Evolutionary conservation across 164 flowering plant genomes (phyloP).

Genomic region (Nelumbo lutea): DNA sequence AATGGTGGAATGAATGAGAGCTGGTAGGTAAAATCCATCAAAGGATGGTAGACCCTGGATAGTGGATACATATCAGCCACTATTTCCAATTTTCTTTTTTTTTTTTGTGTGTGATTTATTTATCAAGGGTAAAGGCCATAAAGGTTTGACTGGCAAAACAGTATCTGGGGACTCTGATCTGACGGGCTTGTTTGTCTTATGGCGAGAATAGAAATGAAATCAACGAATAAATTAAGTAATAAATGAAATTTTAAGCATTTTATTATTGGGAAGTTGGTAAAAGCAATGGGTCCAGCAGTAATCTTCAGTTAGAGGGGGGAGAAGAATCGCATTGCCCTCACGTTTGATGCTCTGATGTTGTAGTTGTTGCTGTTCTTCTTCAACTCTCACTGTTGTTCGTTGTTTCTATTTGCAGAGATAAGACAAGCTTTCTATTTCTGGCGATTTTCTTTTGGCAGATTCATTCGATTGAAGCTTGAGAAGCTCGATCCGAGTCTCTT

Average conservation of each 20-base stretch:
- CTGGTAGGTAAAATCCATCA: too few relatives aligned
- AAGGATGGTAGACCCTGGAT: not conserved
- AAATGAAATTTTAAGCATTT: too few relatives aligned
- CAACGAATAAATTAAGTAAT: too few relatives aligned
- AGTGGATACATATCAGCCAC: too few relatives aligned
- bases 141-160: not conserved
- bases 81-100: not conserved
- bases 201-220: too few relatives aligned
- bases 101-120: too few relatives aligned
- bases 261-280: slow-evolving; percentile 20
- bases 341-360: not conserved
- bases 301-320: slow-evolving; percentile 8
- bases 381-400: slow-evolving; percentile 14
- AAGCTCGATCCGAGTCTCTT: slow-evolving; percentile 13
- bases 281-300: slow-evolving; percentile 17
- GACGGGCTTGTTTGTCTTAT: not conserved
- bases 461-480: not conserved
- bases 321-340: not conserved
- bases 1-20: too few relatives aligned
- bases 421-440: slow-evolving; percentile 8
- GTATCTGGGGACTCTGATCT: not conserved
- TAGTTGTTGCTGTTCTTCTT: not conserved
- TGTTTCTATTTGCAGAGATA: slow-evolving; percentile 27
- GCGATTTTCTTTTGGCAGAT: not conserved
- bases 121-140: not conserved